A percentile compares a stretch with the other conserved stretches of the same genome.
Conservation (phyloP, 768 basidiomycete species). For the Psilocybe sp. region DNA sequence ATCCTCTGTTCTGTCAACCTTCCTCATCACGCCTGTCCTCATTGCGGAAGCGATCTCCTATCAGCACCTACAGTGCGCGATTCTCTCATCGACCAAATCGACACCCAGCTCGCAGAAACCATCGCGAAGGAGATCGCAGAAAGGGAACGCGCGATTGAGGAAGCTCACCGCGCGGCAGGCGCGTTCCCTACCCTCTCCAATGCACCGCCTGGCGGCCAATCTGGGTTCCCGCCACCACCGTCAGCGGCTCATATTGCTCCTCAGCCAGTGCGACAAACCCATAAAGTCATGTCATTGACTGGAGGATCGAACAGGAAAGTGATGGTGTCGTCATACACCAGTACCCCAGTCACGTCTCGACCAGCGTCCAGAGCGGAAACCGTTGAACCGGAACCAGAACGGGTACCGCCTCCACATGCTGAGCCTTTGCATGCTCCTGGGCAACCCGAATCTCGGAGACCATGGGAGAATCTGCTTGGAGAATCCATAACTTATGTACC, state of each 20-base stretch:
- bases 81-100: conserved; percentile 40
- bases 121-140: conserved; percentile 47
- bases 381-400: conserved; percentile 26
- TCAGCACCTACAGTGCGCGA: conserved; percentile 23
- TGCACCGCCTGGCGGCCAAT: conserved; percentile 7
- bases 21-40: conserved; percentile 54
- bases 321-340: conserved; percentile 53
- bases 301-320: conserved; percentile 37
- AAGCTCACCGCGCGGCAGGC: conserved; percentile 49
- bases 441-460: conserved; percentile 25
- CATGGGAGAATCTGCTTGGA: conserved; percentile 42
- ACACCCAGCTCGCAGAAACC: conserved; percentile 39
- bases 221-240: conserved; percentile 3
- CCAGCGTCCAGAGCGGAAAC: conserved; percentile 28
- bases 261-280: conserved; percentile 32
- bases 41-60: conserved; percentile 43
- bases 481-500: conserved; percentile 36
- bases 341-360: conserved; percentile 34
- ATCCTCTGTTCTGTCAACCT: conserved; percentile 59
- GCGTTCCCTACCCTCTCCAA: conserved; percentile 56
- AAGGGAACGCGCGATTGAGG: conserved; percentile 41
- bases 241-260: conserved; percentile 17
- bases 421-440: conserved; percentile 35
- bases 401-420: conserved; percentile 37
- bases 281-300: conserved; percentile 60